phyloP scores from a whole-genome alignment of 352 stramenopile genomes.

The Pythium rhizo-oryzae region DNA sequence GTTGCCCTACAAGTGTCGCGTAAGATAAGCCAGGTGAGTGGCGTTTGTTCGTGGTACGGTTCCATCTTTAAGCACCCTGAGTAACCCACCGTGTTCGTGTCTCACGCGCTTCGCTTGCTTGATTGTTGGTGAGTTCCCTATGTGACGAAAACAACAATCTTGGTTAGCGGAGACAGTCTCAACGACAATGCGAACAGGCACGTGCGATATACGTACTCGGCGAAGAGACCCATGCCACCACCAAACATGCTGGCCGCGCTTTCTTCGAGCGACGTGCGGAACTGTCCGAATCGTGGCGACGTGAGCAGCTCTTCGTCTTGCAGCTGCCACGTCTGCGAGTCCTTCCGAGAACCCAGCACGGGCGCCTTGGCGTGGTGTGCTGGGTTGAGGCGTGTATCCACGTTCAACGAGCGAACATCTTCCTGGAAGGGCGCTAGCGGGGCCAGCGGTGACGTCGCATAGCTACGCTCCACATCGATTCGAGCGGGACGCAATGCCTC shows the following conservation, averaged over 20 bases:
- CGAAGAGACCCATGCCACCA: conserved; percentile 25
- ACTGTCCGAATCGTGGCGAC: conserved; percentile 33
- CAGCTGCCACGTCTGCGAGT: conserved; percentile 39
- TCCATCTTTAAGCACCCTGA: neutral
- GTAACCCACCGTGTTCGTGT: conserved; percentile 16
- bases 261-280: conserved; percentile 33
- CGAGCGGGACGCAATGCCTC: conserved; percentile 15
- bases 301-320: conserved; percentile 40
- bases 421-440: conserved; percentile 22
- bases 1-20: conserved; percentile 33
- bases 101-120: conserved; percentile 21
- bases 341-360: conserved; percentile 38
- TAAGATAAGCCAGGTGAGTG: neutral
- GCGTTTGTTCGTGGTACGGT: too few species aligned
- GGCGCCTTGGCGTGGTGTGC: conserved; percentile 36
- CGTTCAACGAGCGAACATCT: conserved; percentile 7
- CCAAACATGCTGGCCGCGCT: conserved; percentile 28
- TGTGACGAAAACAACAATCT: neutral
- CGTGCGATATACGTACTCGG: conserved; percentile 23
- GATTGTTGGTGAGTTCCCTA: conserved; percentile 23
- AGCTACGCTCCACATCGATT: conserved; percentile 26
- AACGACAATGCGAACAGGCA: neutral
- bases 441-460: conserved; percentile 20
- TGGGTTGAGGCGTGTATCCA: conserved; percentile 17
- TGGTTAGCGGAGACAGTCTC: neutral